phyloP scores from a whole-genome alignment of 1,284 basidiomycete species.

The Sporisorium scitamineum region DNA sequence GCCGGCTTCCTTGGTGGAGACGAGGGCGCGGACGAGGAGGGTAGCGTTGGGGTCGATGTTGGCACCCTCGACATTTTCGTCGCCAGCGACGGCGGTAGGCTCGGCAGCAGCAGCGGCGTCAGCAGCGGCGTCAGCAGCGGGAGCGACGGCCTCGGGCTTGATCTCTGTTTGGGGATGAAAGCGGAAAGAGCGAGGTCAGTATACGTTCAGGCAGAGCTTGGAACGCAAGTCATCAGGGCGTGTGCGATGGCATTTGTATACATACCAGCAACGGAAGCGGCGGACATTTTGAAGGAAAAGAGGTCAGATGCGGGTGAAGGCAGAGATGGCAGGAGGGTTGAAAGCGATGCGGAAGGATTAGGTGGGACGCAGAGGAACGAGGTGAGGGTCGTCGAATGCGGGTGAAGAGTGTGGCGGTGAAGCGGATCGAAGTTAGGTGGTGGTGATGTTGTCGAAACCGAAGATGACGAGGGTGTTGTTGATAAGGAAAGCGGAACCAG shows the following conservation, averaged over 20 bases:
- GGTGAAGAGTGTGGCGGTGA: slow-evolving; percentile 4
- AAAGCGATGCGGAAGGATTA: slow-evolving; percentile 10
- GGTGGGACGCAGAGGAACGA: slow-evolving; percentile 5
- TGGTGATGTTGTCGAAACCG: slow-evolving; percentile 2
- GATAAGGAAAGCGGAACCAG: slow-evolving; percentile 7
- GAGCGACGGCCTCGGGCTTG: slow-evolving; percentile 38
- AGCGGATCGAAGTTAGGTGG: background rate
- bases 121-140: slow-evolving; percentile 15
- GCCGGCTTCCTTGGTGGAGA: slow-evolving; percentile 67
- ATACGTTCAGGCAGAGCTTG: background rate
- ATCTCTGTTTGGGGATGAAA: slow-evolving; percentile 15
- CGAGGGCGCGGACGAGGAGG: slow-evolving; percentile 60
- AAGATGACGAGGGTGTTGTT: slow-evolving; percentile 17
- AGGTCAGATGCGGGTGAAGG: background rate
- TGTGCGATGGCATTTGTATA: background rate
- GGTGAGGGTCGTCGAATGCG: background rate
- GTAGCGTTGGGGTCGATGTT: slow-evolving; percentile 54
- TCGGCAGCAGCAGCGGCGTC: slow-evolving; percentile 18
- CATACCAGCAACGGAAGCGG: slow-evolving; percentile 25
- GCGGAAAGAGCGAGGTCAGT: background rate
- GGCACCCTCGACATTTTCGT: slow-evolving; percentile 23
- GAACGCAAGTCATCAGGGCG: background rate
- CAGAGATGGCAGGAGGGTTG: slow-evolving; percentile 5
- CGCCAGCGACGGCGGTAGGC: slow-evolving; percentile 30
- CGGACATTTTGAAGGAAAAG: slow-evolving; percentile 20